Conservation (phyloP, 2,329 filamentous ascomycete genomes). For the Arachnomyces sp. region DNA sequence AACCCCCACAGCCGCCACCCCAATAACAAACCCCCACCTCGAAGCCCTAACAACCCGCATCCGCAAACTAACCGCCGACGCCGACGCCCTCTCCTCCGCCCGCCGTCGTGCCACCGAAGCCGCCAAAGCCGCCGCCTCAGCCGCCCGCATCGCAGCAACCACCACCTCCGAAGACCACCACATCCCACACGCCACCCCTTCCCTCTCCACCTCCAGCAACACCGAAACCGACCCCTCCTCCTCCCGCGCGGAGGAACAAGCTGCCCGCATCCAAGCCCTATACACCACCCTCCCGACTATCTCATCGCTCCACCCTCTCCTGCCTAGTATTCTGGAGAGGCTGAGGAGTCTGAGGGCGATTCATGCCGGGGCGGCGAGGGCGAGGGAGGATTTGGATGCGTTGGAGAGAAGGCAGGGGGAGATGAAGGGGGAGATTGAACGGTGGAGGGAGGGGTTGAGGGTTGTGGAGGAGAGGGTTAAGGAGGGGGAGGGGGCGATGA, state of each 20-base stretch:
- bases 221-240: conserved; percentile 45
- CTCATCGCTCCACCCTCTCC: conserved; percentile 71
- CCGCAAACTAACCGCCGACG: conserved; percentile 36
- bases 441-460: conserved; percentile 74
- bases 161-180: conserved; percentile 8
- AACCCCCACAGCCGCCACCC: conserved; percentile 16
- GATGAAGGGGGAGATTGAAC: conserved; percentile 72
- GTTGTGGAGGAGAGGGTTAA: conserved; percentile 69
- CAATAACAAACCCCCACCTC: conserved; percentile 33
- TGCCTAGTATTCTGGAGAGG: conserved; percentile 78
- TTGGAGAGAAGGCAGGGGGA: conserved; percentile 74
- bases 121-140: conserved; percentile 33
- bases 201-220: conserved; percentile 21
- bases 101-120: conserved; percentile 36
- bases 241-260: conserved; percentile 53
- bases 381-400: conserved; percentile 65
- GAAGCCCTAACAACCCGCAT: conserved; percentile 37
- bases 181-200: conserved; percentile 15
- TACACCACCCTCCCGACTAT: conserved; percentile 85
- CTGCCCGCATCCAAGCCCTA: conserved; percentile 80
- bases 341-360: conserved; percentile 74
- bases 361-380: conserved; percentile 77
- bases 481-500: conserved; percentile 61
- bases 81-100: conserved; percentile 35
- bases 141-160: conserved; percentile 26